Evolutionary conservation across 2,329 filamentous ascomycete genomes (phyloP).

Genomic region (Cryphonectria radicalis): DNA sequence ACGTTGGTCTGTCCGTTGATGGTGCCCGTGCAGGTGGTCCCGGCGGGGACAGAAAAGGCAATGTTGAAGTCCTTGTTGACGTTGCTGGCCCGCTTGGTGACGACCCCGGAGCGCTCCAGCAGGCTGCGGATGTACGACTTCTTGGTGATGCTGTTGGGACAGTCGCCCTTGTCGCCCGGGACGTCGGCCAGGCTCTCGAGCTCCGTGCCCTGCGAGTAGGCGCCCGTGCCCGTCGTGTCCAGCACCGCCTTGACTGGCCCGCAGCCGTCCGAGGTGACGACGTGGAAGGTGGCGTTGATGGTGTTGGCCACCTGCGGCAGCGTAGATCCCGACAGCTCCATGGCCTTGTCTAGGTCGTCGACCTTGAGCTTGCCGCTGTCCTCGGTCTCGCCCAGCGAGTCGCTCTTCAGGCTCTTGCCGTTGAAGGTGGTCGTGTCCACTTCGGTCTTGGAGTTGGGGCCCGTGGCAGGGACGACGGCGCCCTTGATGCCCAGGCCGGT

Average conservation of each 20-base stretch:
- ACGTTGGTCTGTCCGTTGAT: slow-evolving; percentile 41
- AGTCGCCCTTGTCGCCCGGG: slow-evolving; percentile 29
- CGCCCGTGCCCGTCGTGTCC: slow-evolving; percentile 31
- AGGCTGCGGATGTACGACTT: slow-evolving; percentile 23
- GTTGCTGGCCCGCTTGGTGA: slow-evolving; percentile 31
- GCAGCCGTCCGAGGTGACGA: slow-evolving; percentile 33
- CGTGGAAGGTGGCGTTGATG: slow-evolving; percentile 32
- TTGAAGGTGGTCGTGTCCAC: slow-evolving; percentile 29
- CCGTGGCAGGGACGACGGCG: slow-evolving; percentile 45
- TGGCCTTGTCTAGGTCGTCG: slow-evolving; percentile 23
- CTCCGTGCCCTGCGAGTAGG: slow-evolving; percentile 30
- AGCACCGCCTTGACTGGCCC: slow-evolving; percentile 31
- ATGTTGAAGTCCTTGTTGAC: slow-evolving; percentile 36
- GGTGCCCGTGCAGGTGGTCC: slow-evolving; percentile 44
- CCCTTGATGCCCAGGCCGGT: slow-evolving; percentile 48
- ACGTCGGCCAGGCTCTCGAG: slow-evolving; percentile 30
- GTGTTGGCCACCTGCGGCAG: slow-evolving; percentile 32
- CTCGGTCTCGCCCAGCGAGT: slow-evolving; percentile 32
- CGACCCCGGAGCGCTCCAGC: slow-evolving; percentile 29
- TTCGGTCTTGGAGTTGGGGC: slow-evolving; percentile 40
- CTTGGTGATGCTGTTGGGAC: slow-evolving; percentile 28
- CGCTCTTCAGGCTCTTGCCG: slow-evolving; percentile 26
- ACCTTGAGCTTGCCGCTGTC: slow-evolving; percentile 31
- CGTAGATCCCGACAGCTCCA: slow-evolving; percentile 31
- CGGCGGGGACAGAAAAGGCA: slow-evolving; percentile 34